Conservation (phyloP, 352 stramenopile species). For the Globisporangium sylvaticum region DNA sequence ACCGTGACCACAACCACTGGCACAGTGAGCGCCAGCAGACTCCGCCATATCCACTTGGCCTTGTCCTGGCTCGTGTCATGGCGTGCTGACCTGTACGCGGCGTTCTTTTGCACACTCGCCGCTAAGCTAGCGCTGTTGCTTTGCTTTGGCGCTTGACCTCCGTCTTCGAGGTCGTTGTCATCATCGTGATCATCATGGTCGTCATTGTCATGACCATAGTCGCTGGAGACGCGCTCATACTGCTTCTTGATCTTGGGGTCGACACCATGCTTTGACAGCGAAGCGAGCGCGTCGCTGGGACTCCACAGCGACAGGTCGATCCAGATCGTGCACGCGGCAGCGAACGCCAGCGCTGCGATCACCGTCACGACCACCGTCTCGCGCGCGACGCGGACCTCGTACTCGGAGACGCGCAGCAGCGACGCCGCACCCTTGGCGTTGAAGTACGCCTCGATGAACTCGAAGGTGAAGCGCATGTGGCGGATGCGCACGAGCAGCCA, state of each 20-base stretch:
- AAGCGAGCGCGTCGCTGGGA: slow-evolving; percentile 12
- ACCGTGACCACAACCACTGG: slow-evolving; percentile 20
- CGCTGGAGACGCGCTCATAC: neutral
- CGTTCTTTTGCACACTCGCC: neutral
- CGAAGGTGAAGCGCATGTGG: slow-evolving; percentile 41
- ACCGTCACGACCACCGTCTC: slow-evolving; percentile 13
- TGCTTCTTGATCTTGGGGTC: neutral
- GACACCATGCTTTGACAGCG: neutral
- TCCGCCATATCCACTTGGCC: slow-evolving; percentile 6
- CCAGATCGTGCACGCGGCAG: slow-evolving; percentile 17
- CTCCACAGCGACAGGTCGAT: slow-evolving; percentile 31
- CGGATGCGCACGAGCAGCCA: slow-evolving; percentile 33
- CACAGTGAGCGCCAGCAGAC: slow-evolving; percentile 13
- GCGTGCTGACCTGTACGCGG: neutral
- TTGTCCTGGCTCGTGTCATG: slow-evolving; percentile 1
- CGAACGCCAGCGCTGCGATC: slow-evolving; percentile 19
- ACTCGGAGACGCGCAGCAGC: slow-evolving; percentile 25
- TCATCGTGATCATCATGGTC: neutral
- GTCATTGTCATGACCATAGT: neutral
- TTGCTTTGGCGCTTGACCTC: neutral
- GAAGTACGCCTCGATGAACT: slow-evolving; percentile 35
- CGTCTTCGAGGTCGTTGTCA: neutral
- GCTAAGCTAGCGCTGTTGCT: neutral
- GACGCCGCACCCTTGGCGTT: slow-evolving; percentile 29
- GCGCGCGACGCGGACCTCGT: slow-evolving; percentile 22